Base-by-base conservation (phyloP, 371 early-diverging fungal genomes). In the Umbelopsis sp. region DNA sequence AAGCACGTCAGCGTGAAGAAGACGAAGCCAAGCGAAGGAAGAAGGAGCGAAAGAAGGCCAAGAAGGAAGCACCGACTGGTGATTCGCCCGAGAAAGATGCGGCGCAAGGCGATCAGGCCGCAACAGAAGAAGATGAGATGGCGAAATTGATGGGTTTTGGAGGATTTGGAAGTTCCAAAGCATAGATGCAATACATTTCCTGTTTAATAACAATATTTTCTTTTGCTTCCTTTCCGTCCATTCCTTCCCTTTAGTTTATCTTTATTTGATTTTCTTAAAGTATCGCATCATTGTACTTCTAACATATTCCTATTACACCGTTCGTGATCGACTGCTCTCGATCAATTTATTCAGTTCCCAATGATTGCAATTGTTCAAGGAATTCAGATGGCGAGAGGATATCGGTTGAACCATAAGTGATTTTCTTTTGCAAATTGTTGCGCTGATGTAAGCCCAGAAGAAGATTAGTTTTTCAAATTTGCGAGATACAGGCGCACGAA, bases 381-480 rank as follows among this genome's bases (percentile, higher is more conserved):
- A 99, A 97, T 68, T 84, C 81, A 9, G 89, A 83, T 10, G 99
- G 92, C 50, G 90, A 95, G 66, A 97, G 68, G 66, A 99, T 87
- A 70, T 98, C 98, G 0, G 98, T 99, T 10, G 97, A 91, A 2
- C 99, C 99, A 81, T 99, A 98, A 18, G 93, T 91, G 65, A 99
- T 93, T 73, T 89, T 87, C 81, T 91, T 93, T 77, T 89, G 90
- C 65, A 79, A 75, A 67, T 84, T 82, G 65, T 87, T 86, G 63
- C 86, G 86, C 82, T 87, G 71, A 35, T 50, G 41, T 7, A 41
- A 41, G 41, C 4, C 41, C 29, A 29, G 44, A 70, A 38, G 50
- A 29, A 32, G 20, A 45, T 16, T 48, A 48, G 48, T 20, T 12
- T 35, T 50, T 44, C 64, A 29, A 29, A 29, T n/a, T 50, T 64